These are phyloP conservation scores for Alectoria sarmentosa DNA, from an alignment of 495 filamentous ascomycete species.

Conservation along the genomic window DNA sequence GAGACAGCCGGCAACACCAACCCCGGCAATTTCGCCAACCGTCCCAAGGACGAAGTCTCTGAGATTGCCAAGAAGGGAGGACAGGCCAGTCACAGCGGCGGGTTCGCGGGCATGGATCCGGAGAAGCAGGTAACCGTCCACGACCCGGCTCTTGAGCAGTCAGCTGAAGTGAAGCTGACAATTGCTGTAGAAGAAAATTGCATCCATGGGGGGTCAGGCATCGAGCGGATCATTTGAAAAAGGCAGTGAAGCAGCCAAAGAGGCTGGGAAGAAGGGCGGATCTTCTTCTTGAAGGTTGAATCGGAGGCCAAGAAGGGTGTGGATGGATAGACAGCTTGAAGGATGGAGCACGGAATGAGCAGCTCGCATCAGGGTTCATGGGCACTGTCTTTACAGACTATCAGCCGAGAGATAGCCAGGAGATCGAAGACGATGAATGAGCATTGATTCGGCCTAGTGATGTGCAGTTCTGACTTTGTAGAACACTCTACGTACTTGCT, in stretches of 20 bases:
- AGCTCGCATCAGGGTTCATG: not conserved
- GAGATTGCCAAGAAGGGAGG: slow-evolving; percentile 47
- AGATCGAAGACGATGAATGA: not conserved
- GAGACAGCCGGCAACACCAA: too few relatives aligned
- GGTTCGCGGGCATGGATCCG: slow-evolving; percentile 35
- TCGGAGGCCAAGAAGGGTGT: not conserved
- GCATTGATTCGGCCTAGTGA: not conserved
- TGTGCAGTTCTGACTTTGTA: not conserved
- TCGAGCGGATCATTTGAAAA: slow-evolving; percentile 43
- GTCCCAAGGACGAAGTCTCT: slow-evolving; percentile 50
- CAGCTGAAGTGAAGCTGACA: not conserved
- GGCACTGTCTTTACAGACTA: not conserved
- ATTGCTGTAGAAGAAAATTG: slow-evolving; percentile 36
- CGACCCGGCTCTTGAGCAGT: not conserved
- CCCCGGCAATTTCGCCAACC: slow-evolving; percentile 59
- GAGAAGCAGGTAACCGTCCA: slow-evolving; percentile 41
- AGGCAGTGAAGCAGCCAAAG: slow-evolving; percentile 39
- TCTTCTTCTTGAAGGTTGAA: slow-evolving; percentile 2
- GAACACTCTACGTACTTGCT: not conserved
- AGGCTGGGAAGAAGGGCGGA: slow-evolving; percentile 44
- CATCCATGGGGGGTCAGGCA: slow-evolving; percentile 48
- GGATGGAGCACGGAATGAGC: not conserved
- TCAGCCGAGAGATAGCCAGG: not conserved
- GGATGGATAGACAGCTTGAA: not conserved
- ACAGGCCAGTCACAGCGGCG: slow-evolving; percentile 22